Conservation (phyloP, 1,139 yeast genomes). For the Yamadazyma friedrichii region DNA sequence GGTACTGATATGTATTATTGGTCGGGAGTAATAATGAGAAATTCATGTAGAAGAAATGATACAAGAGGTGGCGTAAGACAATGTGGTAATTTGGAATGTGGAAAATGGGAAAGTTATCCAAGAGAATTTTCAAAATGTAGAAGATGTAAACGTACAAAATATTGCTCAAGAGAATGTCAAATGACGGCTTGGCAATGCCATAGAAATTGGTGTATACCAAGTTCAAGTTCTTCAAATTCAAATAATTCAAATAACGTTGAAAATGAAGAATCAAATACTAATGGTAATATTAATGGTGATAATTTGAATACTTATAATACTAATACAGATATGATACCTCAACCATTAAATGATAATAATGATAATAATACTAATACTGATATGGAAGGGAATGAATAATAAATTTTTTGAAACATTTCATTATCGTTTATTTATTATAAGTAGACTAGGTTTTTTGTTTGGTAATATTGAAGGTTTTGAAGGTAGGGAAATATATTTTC, state of each 20-base stretch:
- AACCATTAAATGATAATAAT: constrained; percentile 1
- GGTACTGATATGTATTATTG: constrained; percentile 85
- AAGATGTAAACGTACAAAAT: constrained; percentile 90
- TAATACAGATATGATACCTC: not conserved
- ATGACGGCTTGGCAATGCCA: constrained; percentile 90
- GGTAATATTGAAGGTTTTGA: not conserved
- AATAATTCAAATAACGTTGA: constrained; percentile 5
- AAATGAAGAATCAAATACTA: constrained; percentile 1
- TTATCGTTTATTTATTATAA: not conserved
- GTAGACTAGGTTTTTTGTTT: not conserved
- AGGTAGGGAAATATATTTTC: not conserved
- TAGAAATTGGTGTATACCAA: constrained; percentile 86
- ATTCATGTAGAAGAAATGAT: constrained; percentile 91
- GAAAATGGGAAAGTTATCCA: constrained; percentile 91
- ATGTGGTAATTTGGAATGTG: constrained; percentile 91
- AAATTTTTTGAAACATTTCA: too few relatives aligned
- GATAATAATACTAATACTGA: not conserved
- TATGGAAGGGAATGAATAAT: not conserved
- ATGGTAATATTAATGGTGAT: not conserved
- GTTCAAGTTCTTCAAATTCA: constrained; percentile 21
- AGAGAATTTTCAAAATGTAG: constrained; percentile 94
- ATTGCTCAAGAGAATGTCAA: constrained; percentile 92
- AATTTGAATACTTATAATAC: not conserved
- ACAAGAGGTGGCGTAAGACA: constrained; percentile 86
- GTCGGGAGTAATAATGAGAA: constrained; percentile 97